These are phyloP conservation scores for Symbiodinium natans DNA, from an alignment of 73 alveolate genomes.

Conservation along the genomic window DNA sequence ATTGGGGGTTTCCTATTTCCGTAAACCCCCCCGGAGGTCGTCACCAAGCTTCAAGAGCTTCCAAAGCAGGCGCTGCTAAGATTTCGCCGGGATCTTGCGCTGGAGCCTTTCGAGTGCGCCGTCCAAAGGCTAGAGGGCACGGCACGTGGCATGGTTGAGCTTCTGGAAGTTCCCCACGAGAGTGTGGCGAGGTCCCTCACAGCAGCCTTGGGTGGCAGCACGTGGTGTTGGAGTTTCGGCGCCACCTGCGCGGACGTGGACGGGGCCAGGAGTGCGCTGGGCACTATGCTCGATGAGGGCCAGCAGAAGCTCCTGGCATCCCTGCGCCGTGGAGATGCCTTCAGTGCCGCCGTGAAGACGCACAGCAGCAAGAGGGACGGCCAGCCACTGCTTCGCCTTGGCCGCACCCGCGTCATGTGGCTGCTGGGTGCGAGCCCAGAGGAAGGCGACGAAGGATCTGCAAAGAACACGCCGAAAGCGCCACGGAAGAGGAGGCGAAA, in stretches of 20 bases:
- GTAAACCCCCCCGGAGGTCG: conserved; percentile 5
- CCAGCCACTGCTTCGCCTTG: conserved; percentile 54
- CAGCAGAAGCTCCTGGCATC: conserved; percentile 31
- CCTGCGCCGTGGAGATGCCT: conserved; percentile 22
- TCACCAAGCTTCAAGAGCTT: not conserved
- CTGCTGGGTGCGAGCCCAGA: conserved; percentile 48
- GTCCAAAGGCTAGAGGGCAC: not conserved
- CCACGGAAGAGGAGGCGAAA: not conserved
- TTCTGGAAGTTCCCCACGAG: not conserved
- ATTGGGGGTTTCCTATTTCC: too few relatives aligned
- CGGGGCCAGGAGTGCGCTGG: conserved; percentile 29
- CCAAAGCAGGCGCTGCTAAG: not conserved
- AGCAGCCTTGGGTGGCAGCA: not conserved
- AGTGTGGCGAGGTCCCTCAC: conserved; percentile 17
- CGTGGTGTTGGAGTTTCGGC: conserved; percentile 46
- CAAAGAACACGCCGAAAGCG: not conserved
- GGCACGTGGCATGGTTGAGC: not conserved
- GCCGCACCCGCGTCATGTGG: conserved; percentile 82
- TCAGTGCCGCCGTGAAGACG: conserved; percentile 45
- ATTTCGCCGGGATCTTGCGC: conserved; percentile 25
- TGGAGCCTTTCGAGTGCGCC: conserved; percentile 33
- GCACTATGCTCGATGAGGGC: conserved; percentile 76
- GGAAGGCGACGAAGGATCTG: not conserved
- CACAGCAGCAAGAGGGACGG: conserved; percentile 57
- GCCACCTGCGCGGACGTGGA: conserved; percentile 25